Evolutionary conservation across 2,329 filamentous ascomycete species (phyloP).

Genomic region (Diaporthe ilicicola): DNA sequence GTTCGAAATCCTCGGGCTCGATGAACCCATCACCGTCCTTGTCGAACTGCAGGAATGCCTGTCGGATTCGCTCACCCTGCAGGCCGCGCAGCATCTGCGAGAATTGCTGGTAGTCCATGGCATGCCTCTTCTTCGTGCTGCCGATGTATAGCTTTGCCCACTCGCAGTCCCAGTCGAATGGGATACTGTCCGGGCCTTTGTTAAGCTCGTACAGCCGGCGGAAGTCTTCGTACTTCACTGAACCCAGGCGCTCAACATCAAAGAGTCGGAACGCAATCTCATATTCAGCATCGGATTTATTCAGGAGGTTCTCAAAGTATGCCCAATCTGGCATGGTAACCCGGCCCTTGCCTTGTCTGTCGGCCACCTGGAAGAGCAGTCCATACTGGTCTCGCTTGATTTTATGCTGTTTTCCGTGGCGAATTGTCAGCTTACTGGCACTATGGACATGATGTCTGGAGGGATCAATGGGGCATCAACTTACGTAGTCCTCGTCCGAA

Average conservation of each 20-base stretch:
- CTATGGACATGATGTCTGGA: background rate
- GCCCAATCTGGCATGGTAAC: constrained; percentile 88
- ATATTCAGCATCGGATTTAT: constrained; percentile 96
- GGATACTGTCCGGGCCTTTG: constrained; percentile 84
- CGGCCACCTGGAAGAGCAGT: constrained; percentile 91
- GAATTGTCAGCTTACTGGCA: constrained; percentile 23
- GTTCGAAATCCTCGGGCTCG: constrained; percentile 93
- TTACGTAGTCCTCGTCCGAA: constrained; percentile 87
- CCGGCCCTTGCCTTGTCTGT: constrained; percentile 76
- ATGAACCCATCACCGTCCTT: constrained; percentile 94
- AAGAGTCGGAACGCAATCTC: constrained; percentile 98
- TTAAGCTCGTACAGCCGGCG: constrained; percentile 85
- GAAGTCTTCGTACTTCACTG: constrained; percentile 90
- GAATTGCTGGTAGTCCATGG: constrained; percentile 95
- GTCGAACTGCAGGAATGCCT: constrained; percentile 93
- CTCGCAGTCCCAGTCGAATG: constrained; percentile 96
- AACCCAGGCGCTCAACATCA: constrained; percentile 83
- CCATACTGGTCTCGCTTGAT: constrained; percentile 96
- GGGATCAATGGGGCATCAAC: constrained; percentile 46
- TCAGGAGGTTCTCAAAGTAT: constrained; percentile 91
- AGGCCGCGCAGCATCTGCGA: constrained; percentile 96
- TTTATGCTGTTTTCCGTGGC: constrained; percentile 76
- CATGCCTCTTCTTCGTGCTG: constrained; percentile 84
- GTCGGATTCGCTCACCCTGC: constrained; percentile 93
- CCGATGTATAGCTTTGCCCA: constrained; percentile 97